Conservation (phyloP, 192 early-diverging fungal genomes). For the Podila clonocystis region DNA sequence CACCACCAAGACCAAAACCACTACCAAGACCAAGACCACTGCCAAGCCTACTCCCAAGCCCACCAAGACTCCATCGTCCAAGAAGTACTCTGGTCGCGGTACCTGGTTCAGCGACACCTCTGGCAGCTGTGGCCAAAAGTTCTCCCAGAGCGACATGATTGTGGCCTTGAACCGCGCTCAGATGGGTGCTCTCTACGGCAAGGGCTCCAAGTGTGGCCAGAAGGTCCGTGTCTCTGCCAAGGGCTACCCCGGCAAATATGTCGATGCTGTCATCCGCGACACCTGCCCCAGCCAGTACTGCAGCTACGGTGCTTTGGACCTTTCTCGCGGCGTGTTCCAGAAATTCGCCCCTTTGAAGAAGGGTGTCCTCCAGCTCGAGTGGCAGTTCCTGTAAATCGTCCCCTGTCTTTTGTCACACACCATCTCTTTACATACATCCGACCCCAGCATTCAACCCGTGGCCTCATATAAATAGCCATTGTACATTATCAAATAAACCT, state of each 20-base stretch:
- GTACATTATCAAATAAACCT: background rate
- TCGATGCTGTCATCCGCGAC: conserved; percentile 31
- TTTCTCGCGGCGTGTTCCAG: conserved; percentile 41
- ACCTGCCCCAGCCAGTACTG: conserved; percentile 43
- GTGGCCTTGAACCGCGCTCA: conserved; percentile 43
- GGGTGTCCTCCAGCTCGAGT: conserved; percentile 39
- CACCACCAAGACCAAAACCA: background rate
- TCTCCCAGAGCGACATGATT: conserved; percentile 45
- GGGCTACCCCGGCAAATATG: conserved; percentile 13
- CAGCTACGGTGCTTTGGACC: conserved; percentile 29
- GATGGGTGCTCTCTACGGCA: conserved; percentile 35
- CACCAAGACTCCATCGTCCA: background rate
- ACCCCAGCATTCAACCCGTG: background rate
- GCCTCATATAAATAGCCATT: background rate
- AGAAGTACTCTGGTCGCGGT: conserved; percentile 29
- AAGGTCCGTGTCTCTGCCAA: conserved; percentile 37
- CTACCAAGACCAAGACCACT: background rate
- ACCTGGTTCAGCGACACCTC: conserved; percentile 49
- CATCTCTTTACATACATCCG: background rate
- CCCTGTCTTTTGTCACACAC: background rate
- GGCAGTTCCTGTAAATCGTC: conserved; percentile 40
- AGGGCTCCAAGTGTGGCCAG: conserved; percentile 34
- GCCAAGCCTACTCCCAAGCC: background rate
- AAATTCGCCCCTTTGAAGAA: conserved; percentile 25
- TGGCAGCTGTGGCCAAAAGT: conserved; percentile 29